A percentile compares a stretch with the other conserved stretches of the same genome.
Evolutionary conservation across 2,329 filamentous ascomycete species (phyloP).

Genomic region (Pestalotiopsis sp.): DNA sequence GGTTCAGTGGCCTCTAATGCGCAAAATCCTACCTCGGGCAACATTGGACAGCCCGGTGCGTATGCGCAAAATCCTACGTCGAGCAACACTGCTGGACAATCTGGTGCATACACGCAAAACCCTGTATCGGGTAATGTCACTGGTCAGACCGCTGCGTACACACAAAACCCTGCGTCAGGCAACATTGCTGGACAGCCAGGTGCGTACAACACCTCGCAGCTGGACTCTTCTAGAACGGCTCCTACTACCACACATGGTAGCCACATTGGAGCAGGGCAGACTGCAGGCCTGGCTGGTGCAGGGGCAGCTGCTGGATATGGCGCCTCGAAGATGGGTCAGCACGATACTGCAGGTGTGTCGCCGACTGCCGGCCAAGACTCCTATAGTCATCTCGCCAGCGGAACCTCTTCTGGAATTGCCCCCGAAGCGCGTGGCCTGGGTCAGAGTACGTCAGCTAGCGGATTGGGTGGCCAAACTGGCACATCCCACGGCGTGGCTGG

Average conservation of each 20-base stretch:
- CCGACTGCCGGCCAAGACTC: background rate
- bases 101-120: too few relatives aligned
- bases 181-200: background rate
- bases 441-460: background rate
- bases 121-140: background rate
- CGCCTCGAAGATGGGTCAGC: background rate
- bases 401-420: background rate
- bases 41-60: background rate
- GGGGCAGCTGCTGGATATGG: constrained; percentile 4
- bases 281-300: background rate
- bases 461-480: background rate
- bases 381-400: background rate
- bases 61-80: too few relatives aligned
- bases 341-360: background rate
- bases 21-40: background rate
- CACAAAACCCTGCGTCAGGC: too few relatives aligned
- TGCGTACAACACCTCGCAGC: background rate
- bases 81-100: too few relatives aligned
- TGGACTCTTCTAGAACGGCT: background rate
- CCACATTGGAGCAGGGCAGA: background rate
- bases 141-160: background rate
- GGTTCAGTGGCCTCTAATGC: background rate
- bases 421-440: background rate
- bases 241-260: background rate
- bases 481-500: background rate